These are phyloP conservation scores for Tephrocybe rancida DNA, from an alignment of 768 basidiomycete genomes.

Conservation along the genomic window DNA sequence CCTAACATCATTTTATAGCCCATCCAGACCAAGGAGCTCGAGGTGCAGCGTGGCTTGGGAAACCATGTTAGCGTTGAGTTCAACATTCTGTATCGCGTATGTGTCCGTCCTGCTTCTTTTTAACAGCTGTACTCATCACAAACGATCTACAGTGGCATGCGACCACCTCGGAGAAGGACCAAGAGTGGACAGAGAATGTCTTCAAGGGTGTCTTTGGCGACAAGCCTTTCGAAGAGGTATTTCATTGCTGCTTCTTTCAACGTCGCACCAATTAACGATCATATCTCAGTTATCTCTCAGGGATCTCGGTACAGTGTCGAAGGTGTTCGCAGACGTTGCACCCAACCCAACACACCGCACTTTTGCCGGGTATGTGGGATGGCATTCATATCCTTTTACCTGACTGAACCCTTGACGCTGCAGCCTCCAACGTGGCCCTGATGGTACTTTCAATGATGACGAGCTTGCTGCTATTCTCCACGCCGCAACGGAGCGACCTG, in stretches of 20 bases:
- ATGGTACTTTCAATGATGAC: conserved; percentile 53
- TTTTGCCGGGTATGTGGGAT: conserved; percentile 42
- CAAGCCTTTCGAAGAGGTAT: conserved; percentile 38
- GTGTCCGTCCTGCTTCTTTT: background rate
- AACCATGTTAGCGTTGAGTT: conserved; percentile 74
- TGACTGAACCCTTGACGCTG: background rate
- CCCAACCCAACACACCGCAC: conserved; percentile 38
- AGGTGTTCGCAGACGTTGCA: conserved; percentile 18
- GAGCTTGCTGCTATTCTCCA: conserved; percentile 51
- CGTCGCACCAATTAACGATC: background rate
- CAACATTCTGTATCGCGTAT: conserved; percentile 49
- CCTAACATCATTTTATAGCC: conserved; percentile 20
- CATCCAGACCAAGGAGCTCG: conserved; percentile 36
- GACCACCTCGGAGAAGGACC: conserved; percentile 48
- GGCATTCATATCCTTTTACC: background rate
- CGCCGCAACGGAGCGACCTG: conserved; percentile 45
- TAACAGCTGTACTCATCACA: no score
- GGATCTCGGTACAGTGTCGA: conserved; percentile 24
- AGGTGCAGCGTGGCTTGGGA: conserved; percentile 54
- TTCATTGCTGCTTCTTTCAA: background rate
- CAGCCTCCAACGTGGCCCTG: conserved; percentile 46
- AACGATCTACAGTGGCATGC: conserved; percentile 58
- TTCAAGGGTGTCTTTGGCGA: conserved; percentile 43
- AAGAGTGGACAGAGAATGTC: conserved; percentile 49
- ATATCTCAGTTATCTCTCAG: conserved; percentile 23